Evolutionary conservation across 352 stramenopile species (phyloP), one percentile per base, ranked within the genome.

Genomic region (Phytophthora europaea): DNA sequence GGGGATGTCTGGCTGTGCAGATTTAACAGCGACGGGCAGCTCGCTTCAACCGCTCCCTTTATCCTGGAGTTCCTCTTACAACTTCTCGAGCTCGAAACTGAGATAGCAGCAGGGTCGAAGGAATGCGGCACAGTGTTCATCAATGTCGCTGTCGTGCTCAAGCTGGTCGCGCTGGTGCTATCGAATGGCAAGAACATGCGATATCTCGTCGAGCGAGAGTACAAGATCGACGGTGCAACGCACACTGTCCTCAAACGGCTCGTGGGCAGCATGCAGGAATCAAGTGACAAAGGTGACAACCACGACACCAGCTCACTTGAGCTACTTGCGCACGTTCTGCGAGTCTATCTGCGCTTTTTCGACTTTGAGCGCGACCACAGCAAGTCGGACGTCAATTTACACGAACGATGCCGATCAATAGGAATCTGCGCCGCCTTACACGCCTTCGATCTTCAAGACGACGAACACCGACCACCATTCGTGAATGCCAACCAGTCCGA

Each of bases 1-100:
- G 54, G 80, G 33, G 20, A 55, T 20, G 58, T 85, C 10, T 85
- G 79, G 79, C 34, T 82, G 16, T 59, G 56, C n/a, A 65, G 64
- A 54, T 82, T 79, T 34, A 72, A 85, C 63, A 69, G 59, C n/a
- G 70, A 80, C 43, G 79, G 76, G 3, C 67, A 70, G 51, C 48
- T 83, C 16, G 66, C 68, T 6, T 22, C 69, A 8, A 74, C 73
- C 0, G 12, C 62, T 20, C 3, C 58, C 3, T 63, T 64, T n/a
- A 34, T 75, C 23, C 22, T 81, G 34, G 59, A 76, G 0, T 66
- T 70, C 10, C 57, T 80, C 6, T 6, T 83, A 22, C 45, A 59
- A 4, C 23, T 73, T 5, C 22, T 83, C 0, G 57, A 69, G 3
- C 31, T 63, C 2, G 60, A 77, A 53, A 48, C 45, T 10, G 36